These are phyloP conservation scores for Fagopyrum homotropicum DNA, from an alignment of 148 eudicot species.

Conservation along the genomic window DNA sequence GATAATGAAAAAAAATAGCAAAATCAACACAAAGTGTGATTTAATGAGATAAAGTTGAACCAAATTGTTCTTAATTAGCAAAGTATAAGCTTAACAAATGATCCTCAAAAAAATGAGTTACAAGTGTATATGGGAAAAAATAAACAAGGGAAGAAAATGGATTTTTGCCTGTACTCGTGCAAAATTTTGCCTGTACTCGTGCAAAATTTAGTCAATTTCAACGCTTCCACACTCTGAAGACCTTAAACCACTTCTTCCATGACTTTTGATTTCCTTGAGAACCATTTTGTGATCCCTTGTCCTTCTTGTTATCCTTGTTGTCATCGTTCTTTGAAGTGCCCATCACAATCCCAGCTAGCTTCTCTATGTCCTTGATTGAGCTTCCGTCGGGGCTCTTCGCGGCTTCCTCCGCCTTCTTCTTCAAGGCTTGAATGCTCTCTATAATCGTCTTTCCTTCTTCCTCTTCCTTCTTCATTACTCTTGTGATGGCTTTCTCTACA, in stretches of 20 bases:
- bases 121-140: background rate
- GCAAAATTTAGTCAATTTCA: background rate
- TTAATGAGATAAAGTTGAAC: too few relatives aligned
- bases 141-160: too few relatives aligned
- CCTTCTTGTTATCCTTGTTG: background rate
- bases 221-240: conserved; percentile 5
- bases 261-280: background rate
- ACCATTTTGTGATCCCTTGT: background rate
- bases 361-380: conserved; percentile 26
- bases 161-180: too few relatives aligned
- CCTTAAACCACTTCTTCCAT: conserved; percentile 7
- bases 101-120: too few relatives aligned
- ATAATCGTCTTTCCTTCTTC: conserved; percentile 29
- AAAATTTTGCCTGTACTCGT: background rate
- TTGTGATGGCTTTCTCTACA: conserved; percentile 20
- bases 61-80: too few relatives aligned
- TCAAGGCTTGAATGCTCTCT: conserved; percentile 20
- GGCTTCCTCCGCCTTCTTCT: conserved; percentile 28
- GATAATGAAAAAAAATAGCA: too few relatives aligned
- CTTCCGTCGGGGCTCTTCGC: conserved; percentile 30
- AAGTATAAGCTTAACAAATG: too few relatives aligned
- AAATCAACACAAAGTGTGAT: too few relatives aligned
- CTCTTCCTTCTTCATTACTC: conserved; percentile 17
- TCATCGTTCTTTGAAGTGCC: background rate
- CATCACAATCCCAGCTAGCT: conserved; percentile 14